A percentile compares a stretch with the other conserved stretches of the same genome.
Evolutionary conservation across 805 yeast species (phyloP).

Genomic region (Nematodospora valgi): DNA sequence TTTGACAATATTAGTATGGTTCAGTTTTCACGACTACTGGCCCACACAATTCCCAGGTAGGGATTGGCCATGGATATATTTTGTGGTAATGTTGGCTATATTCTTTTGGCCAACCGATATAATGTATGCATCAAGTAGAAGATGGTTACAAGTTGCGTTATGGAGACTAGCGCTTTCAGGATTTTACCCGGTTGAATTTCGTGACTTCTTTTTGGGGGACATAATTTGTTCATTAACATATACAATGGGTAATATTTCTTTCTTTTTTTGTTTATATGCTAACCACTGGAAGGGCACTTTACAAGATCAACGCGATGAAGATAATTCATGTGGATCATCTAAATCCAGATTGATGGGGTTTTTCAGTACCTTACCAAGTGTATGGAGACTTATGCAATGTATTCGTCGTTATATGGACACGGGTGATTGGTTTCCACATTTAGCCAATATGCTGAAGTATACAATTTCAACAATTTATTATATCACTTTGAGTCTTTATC

Average conservation of each 20-base stretch:
- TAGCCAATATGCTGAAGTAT: conserved; percentile 85
- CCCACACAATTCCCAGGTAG: conserved; percentile 56
- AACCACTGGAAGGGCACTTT: conserved; percentile 61
- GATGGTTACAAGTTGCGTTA: conserved; percentile 70
- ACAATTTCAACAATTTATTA: conserved; percentile 63
- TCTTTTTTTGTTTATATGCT: conserved; percentile 80
- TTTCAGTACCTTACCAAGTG: conserved; percentile 76
- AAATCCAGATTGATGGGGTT: conserved; percentile 79
- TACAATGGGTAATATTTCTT: conserved; percentile 77
- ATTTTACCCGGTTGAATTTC: conserved; percentile 88
- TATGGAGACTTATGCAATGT: conserved; percentile 91
- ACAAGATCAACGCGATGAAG: conserved; percentile 35
- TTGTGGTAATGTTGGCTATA: conserved; percentile 48
- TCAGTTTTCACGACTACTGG: conserved; percentile 72
- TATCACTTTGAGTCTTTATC: conserved; percentile 69
- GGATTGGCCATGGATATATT: conserved; percentile 77
- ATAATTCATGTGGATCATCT: conserved; percentile 66
- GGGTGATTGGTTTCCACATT: conserved; percentile 94
- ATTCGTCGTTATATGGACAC: conserved; percentile 87
- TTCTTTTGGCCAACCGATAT: conserved; percentile 61
- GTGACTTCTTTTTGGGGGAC: conserved; percentile 93
- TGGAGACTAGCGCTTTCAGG: conserved; percentile 80
- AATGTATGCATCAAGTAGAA: conserved; percentile 59
- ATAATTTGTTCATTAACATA: conserved; percentile 86
- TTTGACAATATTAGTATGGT: conserved; percentile 64